Conservation (phyloP, 345 rosid genomes). For the Angophora floribunda region DNA sequence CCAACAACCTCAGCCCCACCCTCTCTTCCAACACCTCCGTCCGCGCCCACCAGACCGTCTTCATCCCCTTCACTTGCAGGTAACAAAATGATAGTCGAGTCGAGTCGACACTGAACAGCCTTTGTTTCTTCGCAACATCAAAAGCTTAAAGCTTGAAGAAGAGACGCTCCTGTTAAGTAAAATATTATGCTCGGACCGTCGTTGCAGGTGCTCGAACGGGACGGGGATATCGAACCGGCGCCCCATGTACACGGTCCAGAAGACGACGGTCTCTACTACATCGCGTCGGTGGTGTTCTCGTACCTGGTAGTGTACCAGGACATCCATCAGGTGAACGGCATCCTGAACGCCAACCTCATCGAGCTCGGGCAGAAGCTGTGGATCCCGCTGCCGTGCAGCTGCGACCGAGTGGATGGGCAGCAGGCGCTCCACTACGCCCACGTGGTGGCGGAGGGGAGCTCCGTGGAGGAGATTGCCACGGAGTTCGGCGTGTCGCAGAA, state of each 20-base stretch:
- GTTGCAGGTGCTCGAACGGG: conserved; percentile 45
- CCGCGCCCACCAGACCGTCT: conserved; percentile 7
- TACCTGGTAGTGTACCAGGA: conserved; percentile 5
- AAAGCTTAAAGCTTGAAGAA: not conserved
- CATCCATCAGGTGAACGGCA: conserved; percentile 23
- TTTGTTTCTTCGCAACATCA: not conserved
- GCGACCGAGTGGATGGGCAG: conserved; percentile 30
- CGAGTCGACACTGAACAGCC: not conserved
- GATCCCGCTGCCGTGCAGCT: conserved; percentile 73
- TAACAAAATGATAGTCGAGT: not conserved
- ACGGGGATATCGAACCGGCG: conserved; percentile 31
- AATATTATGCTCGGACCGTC: not conserved
- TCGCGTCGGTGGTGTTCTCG: conserved; percentile 25
- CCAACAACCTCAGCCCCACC: conserved; percentile 33
- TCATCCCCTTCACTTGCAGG: conserved; percentile 49
- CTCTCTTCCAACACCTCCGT: conserved; percentile 6
- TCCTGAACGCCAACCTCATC: conserved; percentile 11
- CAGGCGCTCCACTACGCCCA: conserved; percentile 51
- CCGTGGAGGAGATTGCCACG: conserved; percentile 30
- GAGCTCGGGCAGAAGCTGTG: conserved; percentile 18
- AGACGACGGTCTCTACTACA: conserved; percentile 23
- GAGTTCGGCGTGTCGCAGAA: conserved; percentile 25
- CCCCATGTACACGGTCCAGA: conserved; percentile 35
- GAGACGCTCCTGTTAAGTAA: not conserved
- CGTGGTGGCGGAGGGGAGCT: conserved; percentile 28